Evolutionary conservation across 371 early-diverging fungal species (phyloP).

Genomic region (Vairimorpha necatrix): DNA sequence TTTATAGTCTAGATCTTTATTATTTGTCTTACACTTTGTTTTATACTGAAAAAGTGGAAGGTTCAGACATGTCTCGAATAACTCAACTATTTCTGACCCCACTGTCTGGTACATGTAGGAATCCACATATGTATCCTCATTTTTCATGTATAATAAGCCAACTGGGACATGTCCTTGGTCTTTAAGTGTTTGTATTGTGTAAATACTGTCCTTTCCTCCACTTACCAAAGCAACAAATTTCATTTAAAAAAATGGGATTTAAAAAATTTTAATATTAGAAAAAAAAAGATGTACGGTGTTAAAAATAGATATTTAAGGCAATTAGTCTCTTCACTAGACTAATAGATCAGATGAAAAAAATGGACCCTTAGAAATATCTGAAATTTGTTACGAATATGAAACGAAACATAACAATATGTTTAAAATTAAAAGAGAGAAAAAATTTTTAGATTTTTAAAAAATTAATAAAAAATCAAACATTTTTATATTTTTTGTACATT

Average conservation of each 20-base stretch:
- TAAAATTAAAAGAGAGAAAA: too few species aligned
- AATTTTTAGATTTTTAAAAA: too few species aligned
- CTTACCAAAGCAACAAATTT: slow-evolving; percentile 66
- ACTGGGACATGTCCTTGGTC: slow-evolving; percentile 84
- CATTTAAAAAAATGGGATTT: slow-evolving; percentile 53
- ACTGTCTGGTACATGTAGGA: slow-evolving; percentile 98
- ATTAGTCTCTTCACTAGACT: too few species aligned
- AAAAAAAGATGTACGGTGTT: not conserved
- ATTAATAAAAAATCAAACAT: too few species aligned
- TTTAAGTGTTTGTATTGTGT: slow-evolving; percentile 84
- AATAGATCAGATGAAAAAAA: too few species aligned
- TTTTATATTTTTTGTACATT: too few species aligned
- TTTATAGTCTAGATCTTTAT: slow-evolving; percentile 65
- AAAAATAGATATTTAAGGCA: too few species aligned
- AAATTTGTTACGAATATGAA: too few species aligned
- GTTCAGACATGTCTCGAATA: slow-evolving; percentile 77
- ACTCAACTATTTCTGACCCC: slow-evolving; percentile 79
- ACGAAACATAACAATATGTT: too few species aligned
- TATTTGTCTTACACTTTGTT: slow-evolving; percentile 71
- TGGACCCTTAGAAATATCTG: too few species aligned
- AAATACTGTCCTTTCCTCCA: slow-evolving; percentile 97
- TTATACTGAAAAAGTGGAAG: slow-evolving; percentile 77
- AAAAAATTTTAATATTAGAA: not conserved
- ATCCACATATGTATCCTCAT: slow-evolving; percentile 75
- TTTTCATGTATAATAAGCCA: slow-evolving; percentile 83